phyloP scores from a whole-genome alignment of 139 green algal genomes.

The Chlorella sp. region DNA sequence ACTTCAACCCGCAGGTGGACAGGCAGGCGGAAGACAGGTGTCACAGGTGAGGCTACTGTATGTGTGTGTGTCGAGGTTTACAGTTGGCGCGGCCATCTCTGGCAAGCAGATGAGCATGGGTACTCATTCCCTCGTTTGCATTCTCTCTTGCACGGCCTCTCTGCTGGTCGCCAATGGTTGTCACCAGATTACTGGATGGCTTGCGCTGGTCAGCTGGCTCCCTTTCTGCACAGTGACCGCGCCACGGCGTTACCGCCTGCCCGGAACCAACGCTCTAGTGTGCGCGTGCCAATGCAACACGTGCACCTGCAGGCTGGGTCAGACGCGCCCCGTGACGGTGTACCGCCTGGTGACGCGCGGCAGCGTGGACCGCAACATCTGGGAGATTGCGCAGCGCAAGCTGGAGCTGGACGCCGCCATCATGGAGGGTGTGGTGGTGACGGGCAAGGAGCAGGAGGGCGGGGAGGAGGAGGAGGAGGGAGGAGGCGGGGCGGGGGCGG shows the following conservation, averaged over 20 bases:
- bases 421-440: constrained; percentile 12
- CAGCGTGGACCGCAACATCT: constrained; percentile 67
- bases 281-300: too few relatives aligned
- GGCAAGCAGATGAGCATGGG: too few relatives aligned
- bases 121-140: not conserved
- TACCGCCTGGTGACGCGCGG: constrained; percentile 78
- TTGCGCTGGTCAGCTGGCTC: not conserved
- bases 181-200: not conserved
- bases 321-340: constrained; percentile 80
- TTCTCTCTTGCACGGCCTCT: not conserved
- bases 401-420: constrained; percentile 61
- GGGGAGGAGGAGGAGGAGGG: not conserved
- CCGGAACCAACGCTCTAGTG: too few relatives aligned
- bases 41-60: constrained; percentile 29
- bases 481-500: constrained; percentile 2
- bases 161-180: not conserved
- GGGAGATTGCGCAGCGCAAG: constrained; percentile 80
- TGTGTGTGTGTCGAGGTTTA: too few relatives aligned
- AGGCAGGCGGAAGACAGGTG: constrained; percentile 56
- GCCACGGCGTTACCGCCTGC: too few relatives aligned
- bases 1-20: constrained; percentile 90
- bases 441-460: too few relatives aligned
- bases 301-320: constrained; percentile 80
- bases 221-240: not conserved
- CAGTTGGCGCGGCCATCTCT: too few relatives aligned